Percentiles rank a stretch among this genome's conserved stretches.
phyloP scores from a whole-genome alignment of 2,329 filamentous ascomycete species.

The Paecilomyces fulvus region DNA sequence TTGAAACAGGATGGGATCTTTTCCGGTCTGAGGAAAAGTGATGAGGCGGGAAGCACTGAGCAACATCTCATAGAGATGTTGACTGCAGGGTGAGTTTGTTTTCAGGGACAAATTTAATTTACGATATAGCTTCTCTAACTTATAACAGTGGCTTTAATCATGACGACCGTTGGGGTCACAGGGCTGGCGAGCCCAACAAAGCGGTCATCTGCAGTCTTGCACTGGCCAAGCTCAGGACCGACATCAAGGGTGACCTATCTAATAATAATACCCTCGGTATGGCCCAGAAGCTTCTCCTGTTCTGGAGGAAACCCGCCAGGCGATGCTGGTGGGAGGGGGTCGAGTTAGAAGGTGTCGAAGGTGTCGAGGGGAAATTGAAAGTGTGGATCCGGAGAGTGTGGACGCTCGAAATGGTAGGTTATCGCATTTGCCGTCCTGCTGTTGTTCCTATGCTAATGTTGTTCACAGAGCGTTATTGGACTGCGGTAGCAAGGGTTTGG shows the following conservation, averaged over 20 bases:
- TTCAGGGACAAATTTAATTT: not conserved
- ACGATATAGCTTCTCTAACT: conserved; percentile 8
- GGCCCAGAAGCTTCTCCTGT: conserved; percentile 94
- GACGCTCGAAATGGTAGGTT: conserved; percentile 87
- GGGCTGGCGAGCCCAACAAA: conserved; percentile 96
- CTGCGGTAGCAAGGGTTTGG: conserved; percentile 44
- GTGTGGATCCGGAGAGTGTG: conserved; percentile 98
- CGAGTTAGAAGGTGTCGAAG: conserved; percentile 79
- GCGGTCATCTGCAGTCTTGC: conserved; percentile 96
- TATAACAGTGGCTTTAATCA: conserved; percentile 79
- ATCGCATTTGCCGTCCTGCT: not conserved
- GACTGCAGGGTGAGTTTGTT: conserved; percentile 73
- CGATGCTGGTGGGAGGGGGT: conserved; percentile 99
- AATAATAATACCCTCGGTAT: conserved; percentile 80
- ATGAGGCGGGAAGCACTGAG: conserved; percentile 92
- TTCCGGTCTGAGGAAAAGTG: conserved; percentile 85
- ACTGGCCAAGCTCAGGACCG: conserved; percentile 82
- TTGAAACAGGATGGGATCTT: conserved; percentile 91
- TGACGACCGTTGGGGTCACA: conserved; percentile 90
- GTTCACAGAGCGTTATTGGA: conserved; percentile 67
- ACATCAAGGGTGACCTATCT: conserved; percentile 69
- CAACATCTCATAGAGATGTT: conserved; percentile 99
- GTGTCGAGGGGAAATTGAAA: conserved; percentile 84
- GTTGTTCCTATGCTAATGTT: conserved; percentile 11
- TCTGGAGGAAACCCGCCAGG: conserved; percentile 94